Base-by-base conservation (phyloP, 495 filamentous ascomycete species). In the Usnea hakonensis region DNA sequence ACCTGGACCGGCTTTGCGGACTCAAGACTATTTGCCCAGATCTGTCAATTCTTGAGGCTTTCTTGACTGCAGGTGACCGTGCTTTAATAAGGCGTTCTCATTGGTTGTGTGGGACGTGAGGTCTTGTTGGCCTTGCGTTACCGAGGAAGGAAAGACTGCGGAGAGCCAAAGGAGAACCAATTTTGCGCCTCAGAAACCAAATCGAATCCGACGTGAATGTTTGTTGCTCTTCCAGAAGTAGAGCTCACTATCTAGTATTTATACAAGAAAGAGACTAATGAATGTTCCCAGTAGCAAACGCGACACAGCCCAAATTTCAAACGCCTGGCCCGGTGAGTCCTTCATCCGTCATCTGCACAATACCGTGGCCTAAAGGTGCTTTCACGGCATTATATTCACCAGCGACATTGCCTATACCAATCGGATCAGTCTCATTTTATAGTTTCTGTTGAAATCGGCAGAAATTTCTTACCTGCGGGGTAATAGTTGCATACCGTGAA, bases 401-500 rank as follows among this genome's bases (percentile, higher is more conserved):
- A 52, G 8, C 48, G 4, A 52, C 14, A 7, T 52, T 52, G 28
- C 48, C 48, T 52, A 32, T 32, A 19, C 7, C 13, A 30, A 52
- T 2, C 8, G 17, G 0, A 7, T 52, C 6, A 52, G 48, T 10
- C 28, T 19, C 28, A 5, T 14, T 3, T 7, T 10, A 32, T 16
- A 50, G 2, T 50, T 9, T 32, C 28, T 7, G 10, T 32, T 52
- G 28, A 32, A 7, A 11, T 19, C n/a, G 14, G 26, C 5, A 32
- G 14, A 58, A 28, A 23, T 17, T 36, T 60, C 66, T 68, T 76
- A 88, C 88, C 89, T 63, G 83, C 71, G 65, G 88, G 80, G 54
- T 72, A 75, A 75, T 98, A 98, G 79, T 97, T 92, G 87, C 94
- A 98, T 55, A 95, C 90, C 54, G 89, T 91, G 72, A 79, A 88